Conservation (phyloP, 1,139 yeast species). For the Zhuliangozyma blackwelliae region DNA sequence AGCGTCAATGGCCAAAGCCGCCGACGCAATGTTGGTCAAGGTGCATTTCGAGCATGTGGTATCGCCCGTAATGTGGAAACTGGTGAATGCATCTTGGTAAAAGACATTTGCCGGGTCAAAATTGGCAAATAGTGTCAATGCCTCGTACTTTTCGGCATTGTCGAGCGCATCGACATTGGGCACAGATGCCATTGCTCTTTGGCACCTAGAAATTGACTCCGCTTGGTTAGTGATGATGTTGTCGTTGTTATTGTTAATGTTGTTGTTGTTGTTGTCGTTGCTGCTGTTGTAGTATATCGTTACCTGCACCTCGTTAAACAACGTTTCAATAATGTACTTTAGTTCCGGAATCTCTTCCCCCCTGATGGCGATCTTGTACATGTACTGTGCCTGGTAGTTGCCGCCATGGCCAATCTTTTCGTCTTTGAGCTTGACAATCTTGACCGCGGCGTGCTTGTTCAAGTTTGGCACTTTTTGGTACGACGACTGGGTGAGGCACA, state of each 20-base stretch:
- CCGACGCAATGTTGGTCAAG: slow-evolving; percentile 2
- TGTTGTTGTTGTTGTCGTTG: too few relatives aligned
- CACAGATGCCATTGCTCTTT: not conserved
- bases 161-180: not conserved
- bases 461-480: slow-evolving; percentile 7
- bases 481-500: slow-evolving; percentile 4
- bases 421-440: slow-evolving; percentile 1
- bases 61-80: not conserved
- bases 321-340: slow-evolving; percentile 5
- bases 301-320: slow-evolving; percentile 4
- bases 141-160: slow-evolving; percentile 5
- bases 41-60: slow-evolving; percentile 1
- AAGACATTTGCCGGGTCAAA: not conserved
- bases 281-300: not conserved
- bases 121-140: slow-evolving; percentile 4
- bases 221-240: too few relatives aligned
- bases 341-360: slow-evolving; percentile 1
- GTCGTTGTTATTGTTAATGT: too few relatives aligned
- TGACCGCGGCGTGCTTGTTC: not conserved
- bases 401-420: slow-evolving; percentile 8
- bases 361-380: slow-evolving; percentile 2
- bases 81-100: not conserved
- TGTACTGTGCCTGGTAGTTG: slow-evolving; percentile 3
- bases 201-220: too few relatives aligned
- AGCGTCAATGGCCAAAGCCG: not conserved